A percentile compares a stretch with the other conserved stretches of the same genome.
Evolutionary conservation across 1,284 basidiomycete genomes (phyloP).

Genomic region (Heliocybe sulcata): DNA sequence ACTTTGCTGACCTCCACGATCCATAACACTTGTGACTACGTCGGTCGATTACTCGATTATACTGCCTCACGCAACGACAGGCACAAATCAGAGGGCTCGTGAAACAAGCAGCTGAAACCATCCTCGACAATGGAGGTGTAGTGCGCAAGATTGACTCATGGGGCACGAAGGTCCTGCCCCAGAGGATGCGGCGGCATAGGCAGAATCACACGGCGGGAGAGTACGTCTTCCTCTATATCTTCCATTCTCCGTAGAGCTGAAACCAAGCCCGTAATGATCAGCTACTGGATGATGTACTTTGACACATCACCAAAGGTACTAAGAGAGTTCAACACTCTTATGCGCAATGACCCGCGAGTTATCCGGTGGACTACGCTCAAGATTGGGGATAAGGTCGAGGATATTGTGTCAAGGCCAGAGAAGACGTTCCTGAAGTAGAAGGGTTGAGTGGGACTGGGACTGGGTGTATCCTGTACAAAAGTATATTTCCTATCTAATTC

Average conservation of each 20-base stretch:
- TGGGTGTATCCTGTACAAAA: neutral
- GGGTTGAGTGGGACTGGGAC: neutral
- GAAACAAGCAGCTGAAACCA: conserved; percentile 61
- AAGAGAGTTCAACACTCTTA: conserved; percentile 51
- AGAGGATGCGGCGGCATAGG: conserved; percentile 69
- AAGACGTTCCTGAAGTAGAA: conserved; percentile 19
- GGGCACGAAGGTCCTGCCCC: conserved; percentile 71
- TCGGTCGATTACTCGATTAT: neutral
- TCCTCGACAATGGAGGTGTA: conserved; percentile 75
- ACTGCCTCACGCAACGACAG: conserved; percentile 28
- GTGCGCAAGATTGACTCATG: conserved; percentile 73
- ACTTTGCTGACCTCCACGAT: neutral
- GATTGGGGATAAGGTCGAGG: conserved; percentile 67
- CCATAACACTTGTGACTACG: neutral
- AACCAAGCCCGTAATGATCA: conserved; percentile 24
- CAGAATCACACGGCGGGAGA: conserved; percentile 63
- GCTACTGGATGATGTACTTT: conserved; percentile 88
- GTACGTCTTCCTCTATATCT: conserved; percentile 40
- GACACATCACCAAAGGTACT: conserved; percentile 76
- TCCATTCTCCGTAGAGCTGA: neutral
- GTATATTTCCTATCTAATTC: neutral
- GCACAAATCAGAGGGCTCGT: conserved; percentile 74
- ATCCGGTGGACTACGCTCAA: conserved; percentile 80
- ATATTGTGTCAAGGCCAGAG: conserved; percentile 39
- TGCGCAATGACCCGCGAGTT: conserved; percentile 76